Base-by-base conservation (phyloP, 2,329 filamentous ascomycete species). In the Ophiostoma ips region DNA sequence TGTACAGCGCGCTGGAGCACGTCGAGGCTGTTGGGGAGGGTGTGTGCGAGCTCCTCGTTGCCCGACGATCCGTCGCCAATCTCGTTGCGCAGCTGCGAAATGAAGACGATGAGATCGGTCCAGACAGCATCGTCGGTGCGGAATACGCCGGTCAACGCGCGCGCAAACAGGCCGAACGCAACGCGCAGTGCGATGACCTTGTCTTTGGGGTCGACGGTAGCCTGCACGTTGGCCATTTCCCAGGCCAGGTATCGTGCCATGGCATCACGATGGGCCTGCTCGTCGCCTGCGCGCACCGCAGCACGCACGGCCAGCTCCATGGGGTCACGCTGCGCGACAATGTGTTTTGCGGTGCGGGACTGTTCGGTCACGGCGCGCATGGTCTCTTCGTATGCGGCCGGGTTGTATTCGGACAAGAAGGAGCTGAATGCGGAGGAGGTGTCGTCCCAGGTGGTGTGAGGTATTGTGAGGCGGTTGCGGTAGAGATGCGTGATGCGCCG, bases 51-150 rank as follows among this genome's bases (percentile, higher is more conserved):
- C 57, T 64, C 67, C 49, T 57, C 67, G 65, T 54, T 41, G 50
- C 56, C 66, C 64, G 52, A 21, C 7, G 48, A 68, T 52, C 64
- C 71, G 55, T 56, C 53, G 49, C 56, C 62, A 43, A 61, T 48
- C 4, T 61, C 60, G n/a, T 57, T 55, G 46, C 71, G 68, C 49
- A 71, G 62, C 15, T 69, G 74, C n/a, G 70, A 73, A 45, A 92
- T 67, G 56, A 87, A 88, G 53, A 87, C 83, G 28, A 87, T 70
- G 58, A 88, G 87, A 56, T 94, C 87, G 60, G 84, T 80, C 90
- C 90, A 96, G 40, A 84, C 73, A 13, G 75, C 71, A 35, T 87
- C 77, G 58, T 90, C 81, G 1, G 80, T 79, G 3, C 84, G 79
- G 52, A 94, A 84, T 36, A 82, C 69, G 35, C 74, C 62, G 69